These are phyloP conservation scores for Psilocybe sp. DNA, from an alignment of 768 basidiomycete species.

Conservation along the genomic window DNA sequence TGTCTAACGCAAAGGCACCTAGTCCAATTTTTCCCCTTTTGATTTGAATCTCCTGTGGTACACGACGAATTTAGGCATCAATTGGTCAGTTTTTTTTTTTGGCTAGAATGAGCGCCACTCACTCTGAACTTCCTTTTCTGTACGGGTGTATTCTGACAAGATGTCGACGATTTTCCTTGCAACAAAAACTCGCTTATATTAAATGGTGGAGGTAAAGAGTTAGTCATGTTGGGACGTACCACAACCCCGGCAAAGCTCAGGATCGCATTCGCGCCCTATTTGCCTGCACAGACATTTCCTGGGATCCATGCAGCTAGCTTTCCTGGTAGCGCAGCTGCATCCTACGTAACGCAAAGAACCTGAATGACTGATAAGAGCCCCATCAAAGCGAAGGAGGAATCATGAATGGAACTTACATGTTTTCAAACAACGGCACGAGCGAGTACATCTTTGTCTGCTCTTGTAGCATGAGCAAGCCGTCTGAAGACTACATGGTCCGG, in stretches of 20 bases:
- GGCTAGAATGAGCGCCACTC: neutral
- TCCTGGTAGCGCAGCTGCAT: conserved; percentile 30
- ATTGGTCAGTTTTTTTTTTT: neutral
- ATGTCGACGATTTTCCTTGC: neutral
- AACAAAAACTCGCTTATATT: conserved; percentile 3
- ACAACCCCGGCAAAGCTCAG: conserved; percentile 45
- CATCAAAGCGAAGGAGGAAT: no score
- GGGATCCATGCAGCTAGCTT: conserved; percentile 12
- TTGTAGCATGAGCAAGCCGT: conserved; percentile 27
- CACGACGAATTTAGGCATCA: neutral
- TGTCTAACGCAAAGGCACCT: conserved; percentile 41
- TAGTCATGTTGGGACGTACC: conserved; percentile 32
- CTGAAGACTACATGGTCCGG: no score
- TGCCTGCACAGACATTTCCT: conserved; percentile 34
- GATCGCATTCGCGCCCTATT: conserved; percentile 45
- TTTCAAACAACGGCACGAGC: conserved; percentile 44
- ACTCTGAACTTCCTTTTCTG: conserved; percentile 20
- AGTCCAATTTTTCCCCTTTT: conserved; percentile 34
- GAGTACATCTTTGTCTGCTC: conserved; percentile 38
- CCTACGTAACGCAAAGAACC: conserved; percentile 40
- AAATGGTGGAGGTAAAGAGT: neutral
- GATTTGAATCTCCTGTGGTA: conserved; percentile 31
- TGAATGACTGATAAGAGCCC: conserved; percentile 17
- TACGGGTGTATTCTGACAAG: conserved; percentile 16
- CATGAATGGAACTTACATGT: conserved; percentile 32